These are phyloP conservation scores for Carex scoparia DNA, from an alignment of 176 grass and related monocot species.

Conservation along the genomic window DNA sequence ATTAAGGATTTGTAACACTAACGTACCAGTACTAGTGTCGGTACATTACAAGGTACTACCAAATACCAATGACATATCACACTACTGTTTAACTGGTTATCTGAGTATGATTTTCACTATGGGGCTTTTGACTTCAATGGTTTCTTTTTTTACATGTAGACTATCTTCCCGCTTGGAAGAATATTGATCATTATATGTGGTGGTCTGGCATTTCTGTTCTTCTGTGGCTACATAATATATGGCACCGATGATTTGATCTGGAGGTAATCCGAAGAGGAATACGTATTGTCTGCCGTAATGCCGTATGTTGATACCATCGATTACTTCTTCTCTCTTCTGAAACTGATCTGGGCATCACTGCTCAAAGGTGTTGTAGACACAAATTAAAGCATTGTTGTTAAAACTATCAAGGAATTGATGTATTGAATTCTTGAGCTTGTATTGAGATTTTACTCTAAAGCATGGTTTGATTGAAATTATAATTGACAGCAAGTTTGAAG, in stretches of 20 bases:
- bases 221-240: constrained; percentile 90
- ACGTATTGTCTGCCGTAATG: constrained; percentile 78
- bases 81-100: no score
- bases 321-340: constrained; percentile 54
- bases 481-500: no score
- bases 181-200: constrained; percentile 64
- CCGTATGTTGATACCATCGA: constrained; percentile 88
- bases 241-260: constrained; percentile 94
- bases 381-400: not conserved
- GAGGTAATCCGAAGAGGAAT: constrained; percentile 79
- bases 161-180: constrained; percentile 69
- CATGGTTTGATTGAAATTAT: not conserved
- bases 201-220: constrained; percentile 54
- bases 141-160: constrained; percentile 8
- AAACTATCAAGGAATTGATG: not conserved
- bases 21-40: not conserved
- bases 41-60: not conserved
- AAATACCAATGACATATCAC: not conserved
- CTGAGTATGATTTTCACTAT: no score
- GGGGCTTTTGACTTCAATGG: not conserved
- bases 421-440: not conserved
- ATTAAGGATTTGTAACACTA: not conserved
- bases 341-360: constrained; percentile 43
- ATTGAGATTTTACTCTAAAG: not conserved
- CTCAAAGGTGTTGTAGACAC: not conserved